Conservation (phyloP, 2,329 filamentous ascomycete genomes). For the Ophiocordyceps unilateralis region DNA sequence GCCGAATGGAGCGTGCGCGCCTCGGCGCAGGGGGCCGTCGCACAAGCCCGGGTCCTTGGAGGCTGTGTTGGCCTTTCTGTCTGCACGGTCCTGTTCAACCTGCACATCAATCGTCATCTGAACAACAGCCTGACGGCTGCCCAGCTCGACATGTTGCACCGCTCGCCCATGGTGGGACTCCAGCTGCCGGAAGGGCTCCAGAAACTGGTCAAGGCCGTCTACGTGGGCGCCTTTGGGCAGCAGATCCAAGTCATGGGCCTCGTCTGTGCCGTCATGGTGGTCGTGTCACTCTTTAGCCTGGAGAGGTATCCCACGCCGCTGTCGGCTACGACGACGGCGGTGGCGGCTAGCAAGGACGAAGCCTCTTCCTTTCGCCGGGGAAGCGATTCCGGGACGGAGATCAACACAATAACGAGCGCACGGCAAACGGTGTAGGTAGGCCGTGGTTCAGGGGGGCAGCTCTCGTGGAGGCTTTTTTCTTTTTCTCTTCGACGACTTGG, state of each 20-base stretch:
- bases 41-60: constrained; percentile 41
- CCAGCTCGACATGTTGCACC: constrained; percentile 25
- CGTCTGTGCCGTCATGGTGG: constrained; percentile 23
- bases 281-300: constrained; percentile 25
- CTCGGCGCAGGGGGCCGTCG: constrained; percentile 40
- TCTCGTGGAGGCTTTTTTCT: background rate
- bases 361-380: constrained; percentile 11
- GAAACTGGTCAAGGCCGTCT: constrained; percentile 20
- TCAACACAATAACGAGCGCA: constrained; percentile 13
- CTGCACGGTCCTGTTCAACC: constrained; percentile 41
- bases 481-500: background rate
- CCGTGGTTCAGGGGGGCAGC: background rate
- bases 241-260: constrained; percentile 29
- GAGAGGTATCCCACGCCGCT: constrained; percentile 23
- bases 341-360: constrained; percentile 10
- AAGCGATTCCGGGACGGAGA: constrained; percentile 21
- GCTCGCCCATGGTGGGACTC: constrained; percentile 22
- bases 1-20: constrained; percentile 31
- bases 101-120: constrained; percentile 21
- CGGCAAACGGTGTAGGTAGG: constrained; percentile 6
- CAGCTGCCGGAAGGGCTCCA: constrained; percentile 16
- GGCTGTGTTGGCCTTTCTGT: constrained; percentile 40
- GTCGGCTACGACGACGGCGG: constrained; percentile 6
- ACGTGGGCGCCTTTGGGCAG: constrained; percentile 26
- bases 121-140: constrained; percentile 14